These are phyloP conservation scores for Debaryomyces singareniensis DNA, from an alignment of 1,139 yeast species.

Conservation along the genomic window DNA sequence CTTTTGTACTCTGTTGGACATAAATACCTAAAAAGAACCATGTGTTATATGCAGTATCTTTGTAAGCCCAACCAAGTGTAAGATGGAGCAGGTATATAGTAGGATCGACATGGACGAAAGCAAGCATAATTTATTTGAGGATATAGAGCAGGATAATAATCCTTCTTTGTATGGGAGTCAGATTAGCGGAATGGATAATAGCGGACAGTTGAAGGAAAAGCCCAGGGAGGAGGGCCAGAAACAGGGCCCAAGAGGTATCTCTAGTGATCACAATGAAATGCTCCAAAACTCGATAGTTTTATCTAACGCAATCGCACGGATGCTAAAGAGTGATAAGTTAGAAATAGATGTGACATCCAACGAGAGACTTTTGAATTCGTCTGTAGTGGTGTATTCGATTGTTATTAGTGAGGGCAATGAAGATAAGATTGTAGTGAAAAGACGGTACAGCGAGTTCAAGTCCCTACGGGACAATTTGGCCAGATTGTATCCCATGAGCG, in stretches of 20 bases:
- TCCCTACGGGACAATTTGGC: slow-evolving; percentile 41
- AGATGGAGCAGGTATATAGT: too few species aligned
- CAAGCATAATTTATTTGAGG: slow-evolving; percentile 21
- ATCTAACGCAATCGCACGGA: slow-evolving; percentile 27
- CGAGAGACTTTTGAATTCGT: slow-evolving; percentile 32
- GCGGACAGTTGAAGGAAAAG: slow-evolving; percentile 11
- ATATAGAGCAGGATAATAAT: slow-evolving; percentile 44
- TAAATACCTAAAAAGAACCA: too few species aligned
- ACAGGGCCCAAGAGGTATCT: slow-evolving; percentile 1
- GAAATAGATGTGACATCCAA: slow-evolving; percentile 27
- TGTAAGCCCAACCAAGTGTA: too few species aligned
- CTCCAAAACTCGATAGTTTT: slow-evolving; percentile 34
- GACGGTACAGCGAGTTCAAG: slow-evolving; percentile 52
- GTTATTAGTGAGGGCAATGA: slow-evolving; percentile 15
- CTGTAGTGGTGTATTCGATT: slow-evolving; percentile 37
- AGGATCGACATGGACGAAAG: background rate
- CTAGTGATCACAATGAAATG: slow-evolving; percentile 10
- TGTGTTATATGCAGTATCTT: too few species aligned
- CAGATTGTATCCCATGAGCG: slow-evolving; percentile 42
- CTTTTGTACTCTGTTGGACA: too few species aligned
- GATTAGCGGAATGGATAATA: slow-evolving; percentile 23
- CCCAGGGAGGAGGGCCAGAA: slow-evolving; percentile 3
- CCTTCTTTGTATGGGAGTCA: slow-evolving; percentile 39
- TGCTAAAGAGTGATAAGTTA: slow-evolving; percentile 22
- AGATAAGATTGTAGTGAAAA: slow-evolving; percentile 27